Percentiles rank a stretch among this genome's conserved stretches.
These are phyloP conservation scores for Avena sativa DNA, from an alignment of 176 grass and related monocot species.

Conservation along the genomic window DNA sequence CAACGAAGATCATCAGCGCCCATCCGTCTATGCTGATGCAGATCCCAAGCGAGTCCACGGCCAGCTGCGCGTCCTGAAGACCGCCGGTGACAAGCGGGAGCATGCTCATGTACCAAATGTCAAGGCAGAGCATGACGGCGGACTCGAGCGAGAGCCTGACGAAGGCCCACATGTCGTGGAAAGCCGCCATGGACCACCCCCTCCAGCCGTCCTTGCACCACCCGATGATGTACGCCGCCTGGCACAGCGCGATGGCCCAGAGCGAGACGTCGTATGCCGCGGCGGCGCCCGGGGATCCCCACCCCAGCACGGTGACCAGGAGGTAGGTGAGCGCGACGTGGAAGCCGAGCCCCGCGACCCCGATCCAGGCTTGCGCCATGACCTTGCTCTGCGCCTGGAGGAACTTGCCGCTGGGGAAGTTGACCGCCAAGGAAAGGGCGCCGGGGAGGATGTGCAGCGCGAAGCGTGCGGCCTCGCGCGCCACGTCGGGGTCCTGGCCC, in stretches of 20 bases:
- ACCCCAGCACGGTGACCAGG: slow-evolving; percentile 36
- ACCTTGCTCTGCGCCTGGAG: slow-evolving; percentile 20
- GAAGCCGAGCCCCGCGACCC: not conserved
- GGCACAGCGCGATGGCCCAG: too few species aligned
- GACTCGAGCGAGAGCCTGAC: slow-evolving; percentile 62
- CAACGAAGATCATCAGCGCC: too few species aligned
- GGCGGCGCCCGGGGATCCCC: too few species aligned
- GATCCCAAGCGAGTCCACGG: too few species aligned
- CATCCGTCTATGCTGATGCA: too few species aligned
- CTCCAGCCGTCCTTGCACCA: slow-evolving; percentile 44
- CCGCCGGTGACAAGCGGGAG: slow-evolving; percentile 52
- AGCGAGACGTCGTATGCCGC: too few species aligned
- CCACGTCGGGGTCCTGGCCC: slow-evolving; percentile 61
- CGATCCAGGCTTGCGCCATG: not conserved
- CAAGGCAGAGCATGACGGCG: slow-evolving; percentile 66
- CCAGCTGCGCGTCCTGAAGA: slow-evolving; percentile 7
- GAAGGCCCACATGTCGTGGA: slow-evolving; percentile 50
- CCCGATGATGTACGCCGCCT: too few species aligned
- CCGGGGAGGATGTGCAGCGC: slow-evolving; percentile 45
- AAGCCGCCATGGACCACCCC: slow-evolving; percentile 46
- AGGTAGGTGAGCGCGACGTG: slow-evolving; percentile 32
- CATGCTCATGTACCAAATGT: slow-evolving; percentile 59
- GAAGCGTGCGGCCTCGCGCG: slow-evolving; percentile 48
- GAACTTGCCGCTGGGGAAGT: slow-evolving; percentile 8
- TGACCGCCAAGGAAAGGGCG: not conserved